Base-by-base conservation (phyloP, 768 basidiomycete species). In the Lentinula sp. region DNA sequence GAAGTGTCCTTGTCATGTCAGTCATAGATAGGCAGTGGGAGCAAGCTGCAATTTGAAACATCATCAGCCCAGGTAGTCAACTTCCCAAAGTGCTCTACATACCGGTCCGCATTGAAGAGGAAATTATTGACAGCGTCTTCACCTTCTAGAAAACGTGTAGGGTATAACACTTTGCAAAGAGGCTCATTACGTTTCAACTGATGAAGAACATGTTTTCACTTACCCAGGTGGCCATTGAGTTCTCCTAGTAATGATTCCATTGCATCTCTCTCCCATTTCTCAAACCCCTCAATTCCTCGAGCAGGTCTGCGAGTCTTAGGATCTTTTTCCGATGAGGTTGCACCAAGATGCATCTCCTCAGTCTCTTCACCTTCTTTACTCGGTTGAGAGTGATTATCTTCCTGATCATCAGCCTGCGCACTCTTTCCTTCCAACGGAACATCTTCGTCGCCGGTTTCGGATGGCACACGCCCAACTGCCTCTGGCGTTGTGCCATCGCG, bases 121-220 rank as follows among this genome's bases (percentile, higher is more conserved):
- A 97, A 96, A 71, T 98, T 98, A 65, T 95, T 89, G 5, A 89
- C 87, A 1, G 85, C 79, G 69, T 96, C 93, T 73, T 98, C 95
- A n/a, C 85, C 90, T 72, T 98, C 95, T 62, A 98, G 69, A 76
- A 98, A 98, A 10, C 86, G 84, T 15, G 80, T 90, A 2, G 95
- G 87, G 74, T 91, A 91, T 10, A 92, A 59, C 42, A 98, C 95
- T 39, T 39, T 96, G 65, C 16, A 31, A n/a, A 2, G 23, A 53
- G 40, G 28, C 3, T 28, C 35, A 10, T 4, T 21, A 39, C 23
- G 31, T 43, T 10, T 32, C 16, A 34, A 21, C 0, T 11, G 11
- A 50, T 18, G 28, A 35, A 10, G 9, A n/a, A 15, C 16, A 35
- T 40, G 11, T 54, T 42, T 28, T 15, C 21, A 65, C 84, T 66